phyloP scores from a whole-genome alignment of 163 green algal species.

The Picocystis sp. region DNA sequence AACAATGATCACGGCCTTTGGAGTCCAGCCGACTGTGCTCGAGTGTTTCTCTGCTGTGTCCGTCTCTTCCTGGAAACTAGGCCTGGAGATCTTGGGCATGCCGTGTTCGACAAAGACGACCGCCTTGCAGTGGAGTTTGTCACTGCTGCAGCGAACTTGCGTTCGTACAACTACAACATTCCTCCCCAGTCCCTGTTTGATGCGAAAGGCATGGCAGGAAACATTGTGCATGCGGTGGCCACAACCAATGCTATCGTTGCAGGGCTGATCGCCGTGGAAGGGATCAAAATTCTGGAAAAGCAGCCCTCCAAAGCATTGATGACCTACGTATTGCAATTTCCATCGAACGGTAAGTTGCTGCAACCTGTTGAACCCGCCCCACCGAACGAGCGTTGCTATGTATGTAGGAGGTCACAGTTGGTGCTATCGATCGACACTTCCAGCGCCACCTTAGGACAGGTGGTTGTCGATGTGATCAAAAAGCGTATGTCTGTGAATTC shows the following conservation, averaged over 20 bases:
- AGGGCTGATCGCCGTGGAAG: conserved; percentile 83
- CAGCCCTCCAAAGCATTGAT: conserved; percentile 3
- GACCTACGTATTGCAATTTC: conserved; percentile 23
- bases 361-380: conserved; percentile 12
- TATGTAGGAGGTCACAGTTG: conserved; percentile 61
- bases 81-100: conserved; percentile 12
- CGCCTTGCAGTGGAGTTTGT: conserved; percentile 84
- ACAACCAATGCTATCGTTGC: conserved; percentile 93
- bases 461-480: conserved; percentile 63
- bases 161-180: conserved; percentile 65
- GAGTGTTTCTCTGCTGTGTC: conserved; percentile 60
- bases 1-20: conserved; percentile 43
- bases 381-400: conserved; percentile 50
- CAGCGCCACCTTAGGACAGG: conserved; percentile 34
- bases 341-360: conserved; percentile 23
- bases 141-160: conserved; percentile 70
- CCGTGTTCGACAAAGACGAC: conserved; percentile 81
- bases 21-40: conserved; percentile 42
- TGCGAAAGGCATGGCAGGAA: conserved; percentile 75
- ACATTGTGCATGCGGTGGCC: conserved; percentile 97
- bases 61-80: conserved; percentile 39
- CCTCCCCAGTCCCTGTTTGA: conserved; percentile 15
- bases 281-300: conserved; percentile 57
- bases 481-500: conserved; percentile 42
- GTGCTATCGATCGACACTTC: conserved; percentile 45